A percentile compares a stretch with the other conserved stretches of the same genome.
These are phyloP conservation scores for Saccharata proteae DNA, from an alignment of 2,329 filamentous ascomycete genomes.

Conservation along the genomic window DNA sequence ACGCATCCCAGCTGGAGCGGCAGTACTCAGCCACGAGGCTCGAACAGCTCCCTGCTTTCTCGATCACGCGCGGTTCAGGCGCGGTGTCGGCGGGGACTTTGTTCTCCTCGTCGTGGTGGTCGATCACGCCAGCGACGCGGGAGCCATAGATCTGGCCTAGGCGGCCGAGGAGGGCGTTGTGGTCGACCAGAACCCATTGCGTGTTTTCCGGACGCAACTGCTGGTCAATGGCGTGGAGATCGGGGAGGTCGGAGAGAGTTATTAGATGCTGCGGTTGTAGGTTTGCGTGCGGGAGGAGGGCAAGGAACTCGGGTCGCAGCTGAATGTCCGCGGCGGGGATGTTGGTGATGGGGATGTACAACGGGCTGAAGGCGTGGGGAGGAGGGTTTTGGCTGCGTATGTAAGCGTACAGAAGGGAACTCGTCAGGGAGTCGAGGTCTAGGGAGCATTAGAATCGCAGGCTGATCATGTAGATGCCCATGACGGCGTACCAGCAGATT, in stretches of 20 bases:
- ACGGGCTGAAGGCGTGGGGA: constrained; percentile 29
- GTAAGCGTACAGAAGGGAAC: constrained; percentile 62
- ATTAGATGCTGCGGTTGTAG: constrained; percentile 51
- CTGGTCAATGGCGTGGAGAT: constrained; percentile 37
- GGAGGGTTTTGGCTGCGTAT: constrained; percentile 49
- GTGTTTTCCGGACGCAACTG: constrained; percentile 43
- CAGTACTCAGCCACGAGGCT: constrained; percentile 55
- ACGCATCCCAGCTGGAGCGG: constrained; percentile 43
- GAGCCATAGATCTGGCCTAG: constrained; percentile 42
- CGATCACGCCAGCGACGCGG: constrained; percentile 54
- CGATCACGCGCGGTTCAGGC: constrained; percentile 47
- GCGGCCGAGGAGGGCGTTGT: constrained; percentile 58
- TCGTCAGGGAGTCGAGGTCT: constrained; percentile 75
- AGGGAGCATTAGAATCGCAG: constrained; percentile 11
- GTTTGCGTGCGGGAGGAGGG: constrained; percentile 50
- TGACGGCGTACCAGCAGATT: constrained; percentile 32
- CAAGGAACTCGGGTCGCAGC: constrained; percentile 60
- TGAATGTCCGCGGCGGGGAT: constrained; percentile 54
- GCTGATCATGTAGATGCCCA: constrained; percentile 3
- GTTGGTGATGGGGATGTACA: constrained; percentile 64
- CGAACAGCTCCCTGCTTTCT: constrained; percentile 59
- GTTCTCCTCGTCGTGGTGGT: constrained; percentile 68
- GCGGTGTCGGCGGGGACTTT: constrained; percentile 36
- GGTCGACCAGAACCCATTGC: constrained; percentile 65
- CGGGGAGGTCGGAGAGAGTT: constrained; percentile 47